Percentiles rank a stretch among this genome's conserved stretches.
phyloP scores from a whole-genome alignment of 106 monocot species.

The Chionographis japonica region DNA sequence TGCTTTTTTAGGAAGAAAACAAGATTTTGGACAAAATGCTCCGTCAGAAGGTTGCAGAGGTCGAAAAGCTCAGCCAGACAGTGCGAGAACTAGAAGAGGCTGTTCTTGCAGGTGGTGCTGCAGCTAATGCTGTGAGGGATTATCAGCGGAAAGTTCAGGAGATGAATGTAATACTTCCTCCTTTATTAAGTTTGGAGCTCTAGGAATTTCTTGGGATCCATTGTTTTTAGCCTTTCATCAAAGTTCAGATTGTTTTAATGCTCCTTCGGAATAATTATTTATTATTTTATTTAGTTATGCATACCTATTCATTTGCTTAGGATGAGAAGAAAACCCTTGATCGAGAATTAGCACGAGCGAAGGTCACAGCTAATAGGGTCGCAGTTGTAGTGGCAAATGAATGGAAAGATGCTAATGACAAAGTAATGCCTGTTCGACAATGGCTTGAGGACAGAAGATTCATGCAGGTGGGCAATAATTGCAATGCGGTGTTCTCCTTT shows the following conservation, averaged over 20 bases:
- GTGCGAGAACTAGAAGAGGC: conserved; percentile 75
- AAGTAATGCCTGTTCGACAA: conserved; percentile 91
- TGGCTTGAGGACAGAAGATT: conserved; percentile 88
- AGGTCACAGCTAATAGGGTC: conserved; percentile 83
- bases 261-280: no score
- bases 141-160: conserved; percentile 85
- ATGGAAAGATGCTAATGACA: conserved; percentile 93
- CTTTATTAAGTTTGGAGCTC: neutral
- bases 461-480: conserved; percentile 44
- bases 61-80: conserved; percentile 78
- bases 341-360: conserved; percentile 78
- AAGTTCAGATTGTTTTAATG: no score
- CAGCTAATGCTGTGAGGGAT: conserved; percentile 83
- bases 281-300: no score
- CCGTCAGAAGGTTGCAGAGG: conserved; percentile 76
- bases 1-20: conserved; percentile 56
- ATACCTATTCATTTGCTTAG: conserved; percentile 14
- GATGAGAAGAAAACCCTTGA: conserved; percentile 84
- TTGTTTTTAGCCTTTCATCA: neutral
- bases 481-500: neutral
- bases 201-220: neutral
- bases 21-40: conserved; percentile 83
- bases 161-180: conserved; percentile 53
- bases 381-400: conserved; percentile 93
- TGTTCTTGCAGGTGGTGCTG: conserved; percentile 75